Percentiles rank a stretch among this genome's conserved stretches.
Conservation (phyloP, 805 yeast genomes). For the Myxozyma neglecta region DNA sequence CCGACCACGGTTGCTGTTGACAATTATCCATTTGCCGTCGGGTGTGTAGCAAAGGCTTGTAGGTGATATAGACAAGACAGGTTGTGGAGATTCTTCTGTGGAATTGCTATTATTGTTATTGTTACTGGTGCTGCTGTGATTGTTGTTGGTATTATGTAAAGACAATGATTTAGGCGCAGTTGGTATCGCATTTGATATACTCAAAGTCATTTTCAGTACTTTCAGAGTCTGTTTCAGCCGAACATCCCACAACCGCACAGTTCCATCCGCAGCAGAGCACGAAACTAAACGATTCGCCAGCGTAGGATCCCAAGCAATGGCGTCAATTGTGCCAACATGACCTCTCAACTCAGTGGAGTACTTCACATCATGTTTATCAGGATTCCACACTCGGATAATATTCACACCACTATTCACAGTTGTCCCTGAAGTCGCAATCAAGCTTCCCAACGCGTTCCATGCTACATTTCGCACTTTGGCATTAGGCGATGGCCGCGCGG, state of each 20-base stretch:
- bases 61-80: not conserved
- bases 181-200: not conserved
- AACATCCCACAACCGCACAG: conserved; percentile 51
- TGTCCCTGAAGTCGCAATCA: conserved; percentile 21
- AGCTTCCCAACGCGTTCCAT: conserved; percentile 29
- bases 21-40: conserved; percentile 16
- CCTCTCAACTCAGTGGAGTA: conserved; percentile 44
- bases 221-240: conserved; percentile 37
- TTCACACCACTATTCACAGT: not conserved
- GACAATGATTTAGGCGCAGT: not conserved
- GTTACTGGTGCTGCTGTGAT: no score
- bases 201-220: not conserved
- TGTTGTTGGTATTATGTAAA: conserved; percentile 14
- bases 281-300: conserved; percentile 49
- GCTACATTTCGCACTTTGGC: conserved; percentile 11
- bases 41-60: conserved; percentile 14
- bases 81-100: conserved; percentile 31
- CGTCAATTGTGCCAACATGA: conserved; percentile 45
- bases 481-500: not conserved
- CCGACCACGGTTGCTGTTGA: not conserved
- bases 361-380: conserved; percentile 41
- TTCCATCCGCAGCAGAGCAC: conserved; percentile 49
- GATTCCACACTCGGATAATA: conserved; percentile 40
- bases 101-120: no score
- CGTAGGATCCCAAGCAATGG: conserved; percentile 53